Evolutionary conservation across 805 yeast species (phyloP).

Genomic region (Nakazawaea anatomiae): DNA sequence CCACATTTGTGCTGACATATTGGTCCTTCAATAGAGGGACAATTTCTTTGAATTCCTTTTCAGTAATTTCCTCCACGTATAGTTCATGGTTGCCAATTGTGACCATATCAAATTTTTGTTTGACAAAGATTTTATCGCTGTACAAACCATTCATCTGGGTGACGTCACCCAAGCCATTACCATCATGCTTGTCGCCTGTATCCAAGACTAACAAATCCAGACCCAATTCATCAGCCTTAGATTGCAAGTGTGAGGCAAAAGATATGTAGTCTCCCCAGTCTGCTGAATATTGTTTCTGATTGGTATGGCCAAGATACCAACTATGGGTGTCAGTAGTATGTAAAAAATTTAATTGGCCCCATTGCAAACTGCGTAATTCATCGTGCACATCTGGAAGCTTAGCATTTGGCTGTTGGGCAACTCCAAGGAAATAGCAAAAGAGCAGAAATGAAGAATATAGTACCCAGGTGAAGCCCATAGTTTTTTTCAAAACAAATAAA

Average conservation of each 20-base stretch:
- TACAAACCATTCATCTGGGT: conserved; percentile 65
- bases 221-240: conserved; percentile 34
- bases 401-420: conserved; percentile 24
- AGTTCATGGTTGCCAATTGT: conserved; percentile 92
- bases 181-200: conserved; percentile 93
- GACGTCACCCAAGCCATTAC: conserved; percentile 84
- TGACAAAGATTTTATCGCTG: conserved; percentile 58
- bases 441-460: neutral
- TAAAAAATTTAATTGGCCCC: conserved; percentile 76
- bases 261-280: conserved; percentile 92
- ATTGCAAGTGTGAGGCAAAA: conserved; percentile 49
- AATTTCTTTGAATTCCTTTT: conserved; percentile 57
- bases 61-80: conserved; percentile 59
- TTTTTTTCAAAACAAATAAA: neutral
- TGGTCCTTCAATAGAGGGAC: conserved; percentile 54
- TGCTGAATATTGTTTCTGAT: conserved; percentile 70
- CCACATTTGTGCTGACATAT: conserved; percentile 72
- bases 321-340: conserved; percentile 98
- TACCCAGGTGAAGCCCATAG: neutral
- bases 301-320: conserved; percentile 88
- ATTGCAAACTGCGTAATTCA: conserved; percentile 43
- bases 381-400: conserved; percentile 28
- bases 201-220: conserved; percentile 74
- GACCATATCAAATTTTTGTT: conserved; percentile 66
- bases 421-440: neutral